Evolutionary conservation across 2,329 filamentous ascomycete species (phyloP), one percentile per base, ranked within the genome.

Genomic region (Bipolaris zeicola): DNA sequence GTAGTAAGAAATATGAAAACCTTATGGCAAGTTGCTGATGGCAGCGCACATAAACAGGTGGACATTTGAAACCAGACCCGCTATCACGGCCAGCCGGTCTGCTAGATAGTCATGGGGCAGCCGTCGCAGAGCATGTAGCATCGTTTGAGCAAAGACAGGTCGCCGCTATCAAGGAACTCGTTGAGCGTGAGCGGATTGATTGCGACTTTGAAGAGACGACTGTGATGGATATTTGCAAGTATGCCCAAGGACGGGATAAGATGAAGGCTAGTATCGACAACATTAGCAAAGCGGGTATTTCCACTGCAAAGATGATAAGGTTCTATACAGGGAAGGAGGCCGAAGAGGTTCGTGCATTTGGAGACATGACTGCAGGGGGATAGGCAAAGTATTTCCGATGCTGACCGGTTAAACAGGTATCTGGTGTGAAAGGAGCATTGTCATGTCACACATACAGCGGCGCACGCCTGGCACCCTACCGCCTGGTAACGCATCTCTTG

Each of bases 41-140:
- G 5, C n/a, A 24, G 2, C 10, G 16, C 11, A 10, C 6, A 6
- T 4, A 5, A n/a, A 1, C 18, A 58, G 55, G 60, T 16, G 60
- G 60, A 8, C 60, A 62, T 37, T 37, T 62, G 5, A 62, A 61
- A 36, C 60, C 82, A 82, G 65, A 78, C 83, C 58, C 59, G 5
- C 51, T 60, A 13, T 51, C 39, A 6, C 49, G 60, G 52, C 53
- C 60, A n/a, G 54, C 55, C 7, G 52, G 49, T 6, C 44, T 62
- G 26, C 38, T 58, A n/a, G 43, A 57, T 2, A 53, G 54, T 5
- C 52, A 63, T 45, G 60, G 60, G 3, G 47, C 36, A 43, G 60
- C 34, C 13, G 55, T 55, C 5, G 60, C 60, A 16, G 54, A 56
- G 26, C 57, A 63, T 22, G 53, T 63, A 16, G 52, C 60, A n/a